Base-by-base conservation (phyloP, 495 filamentous ascomycete genomes). In the Daldinia caldariorum region DNA sequence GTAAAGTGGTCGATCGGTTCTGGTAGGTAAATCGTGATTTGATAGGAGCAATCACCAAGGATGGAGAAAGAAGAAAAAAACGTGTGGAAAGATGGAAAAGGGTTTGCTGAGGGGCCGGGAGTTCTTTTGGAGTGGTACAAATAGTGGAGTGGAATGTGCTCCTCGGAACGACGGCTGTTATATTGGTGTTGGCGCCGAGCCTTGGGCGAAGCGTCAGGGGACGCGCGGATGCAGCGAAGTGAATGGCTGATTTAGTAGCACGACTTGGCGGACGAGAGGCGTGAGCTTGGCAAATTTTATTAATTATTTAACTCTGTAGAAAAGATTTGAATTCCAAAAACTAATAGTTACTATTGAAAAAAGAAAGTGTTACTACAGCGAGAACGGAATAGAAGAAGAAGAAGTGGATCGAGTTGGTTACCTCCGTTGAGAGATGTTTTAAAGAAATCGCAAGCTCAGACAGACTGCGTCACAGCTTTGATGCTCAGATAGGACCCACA, bases 151-250 rank as follows among this genome's bases (percentile, higher is more conserved):
- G 43, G 34, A 35, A 10, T 35, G 34, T 35, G 34, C 34, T 35
- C 9, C 41, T 67, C 69, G 69, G 69, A 72, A 64, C 34, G 18
- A 61, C 69, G 69, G 69, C 49, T 61, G 22, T 31, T 50, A 5
- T 35, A 34, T 39, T 49, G 62, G 62, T 39, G 54, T 63, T 59
- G 69, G 69, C 62, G 54, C 68, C 68, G 57, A 66, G 68, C 13
- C 22, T 66, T 71, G 57, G 61, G 69, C 69, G 58, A 51, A 72
- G 69, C 64, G 9, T 49, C 13, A 32, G 49, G 49, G 13, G 64
- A 72, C 69, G 69, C 69, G 69, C 56, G 63, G 69, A 57, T 57
- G 16, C 34, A 41, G 26, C 3, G 0, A 14, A 20, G 18, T 14
- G 5, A 57, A 57, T 57, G 54, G 18, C 14, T 32, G 49, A 29